A percentile compares a stretch with the other conserved stretches of the same genome.
These are phyloP conservation scores for Arabidopsis suecica DNA, from an alignment of 345 rosid genomes.

Conservation along the genomic window DNA sequence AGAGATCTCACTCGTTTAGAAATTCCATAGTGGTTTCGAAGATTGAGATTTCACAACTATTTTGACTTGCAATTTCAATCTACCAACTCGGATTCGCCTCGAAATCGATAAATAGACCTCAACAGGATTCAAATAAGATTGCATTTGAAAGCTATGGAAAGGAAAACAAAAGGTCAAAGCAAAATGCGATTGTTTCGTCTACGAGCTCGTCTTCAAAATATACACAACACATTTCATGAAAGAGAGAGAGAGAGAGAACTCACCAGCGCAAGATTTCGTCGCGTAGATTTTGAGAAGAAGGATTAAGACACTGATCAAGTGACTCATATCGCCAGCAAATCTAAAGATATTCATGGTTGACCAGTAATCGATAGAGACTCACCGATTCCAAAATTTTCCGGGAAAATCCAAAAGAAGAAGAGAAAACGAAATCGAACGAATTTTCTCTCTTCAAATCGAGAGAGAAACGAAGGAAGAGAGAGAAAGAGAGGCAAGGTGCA, in stretches of 20 bases:
- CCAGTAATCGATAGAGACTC: constrained; percentile 17
- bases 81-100: constrained; percentile 7
- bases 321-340: constrained; percentile 95
- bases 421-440: neutral
- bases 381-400: constrained; percentile 20
- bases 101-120: neutral
- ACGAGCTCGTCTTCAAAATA: constrained; percentile 33
- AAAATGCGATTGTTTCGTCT: constrained; percentile 42
- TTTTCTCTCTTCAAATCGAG: constrained; percentile 35
- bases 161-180: constrained; percentile 16
- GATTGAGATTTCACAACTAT: constrained; percentile 12
- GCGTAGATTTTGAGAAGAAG: constrained; percentile 98
- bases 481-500: constrained; percentile 10
- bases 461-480: constrained; percentile 12
- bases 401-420: constrained; percentile 5
- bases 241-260: neutral
- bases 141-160: constrained; percentile 26
- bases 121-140: constrained; percentile 5
- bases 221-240: constrained; percentile 7
- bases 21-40: constrained; percentile 10
- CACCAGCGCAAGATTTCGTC: constrained; percentile 93
- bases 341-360: constrained; percentile 89
- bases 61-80: constrained; percentile 24
- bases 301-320: constrained; percentile 80
- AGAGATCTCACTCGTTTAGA: constrained; percentile 16